phyloP scores from a whole-genome alignment of 768 basidiomycete genomes.

The Amanita rubescens region DNA sequence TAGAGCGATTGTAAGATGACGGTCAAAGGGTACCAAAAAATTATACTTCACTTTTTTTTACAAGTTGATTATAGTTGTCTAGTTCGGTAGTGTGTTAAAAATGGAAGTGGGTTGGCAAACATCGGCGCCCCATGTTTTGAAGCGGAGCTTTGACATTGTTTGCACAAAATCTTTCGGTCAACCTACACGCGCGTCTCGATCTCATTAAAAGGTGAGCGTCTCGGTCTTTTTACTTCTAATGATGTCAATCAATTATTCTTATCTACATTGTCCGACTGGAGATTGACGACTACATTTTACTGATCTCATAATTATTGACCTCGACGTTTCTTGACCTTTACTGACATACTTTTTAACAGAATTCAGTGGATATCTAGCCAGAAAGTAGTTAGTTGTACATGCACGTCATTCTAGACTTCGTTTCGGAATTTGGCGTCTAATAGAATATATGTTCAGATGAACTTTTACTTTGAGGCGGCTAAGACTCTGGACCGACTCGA shows the following conservation, averaged over 20 bases:
- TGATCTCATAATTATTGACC: conserved; percentile 20
- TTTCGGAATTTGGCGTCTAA: background rate
- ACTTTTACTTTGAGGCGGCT: conserved; percentile 92
- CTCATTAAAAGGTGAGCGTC: conserved; percentile 13
- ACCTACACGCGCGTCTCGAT: too few relatives aligned
- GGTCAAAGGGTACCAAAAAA: background rate
- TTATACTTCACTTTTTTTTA: conserved; percentile 6
- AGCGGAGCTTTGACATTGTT: conserved; percentile 28
- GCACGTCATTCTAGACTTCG: background rate
- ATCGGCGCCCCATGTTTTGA: conserved; percentile 17
- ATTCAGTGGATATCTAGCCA: background rate
- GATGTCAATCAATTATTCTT: conserved; percentile 53
- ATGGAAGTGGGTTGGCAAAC: conserved; percentile 8
- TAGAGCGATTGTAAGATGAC: background rate
- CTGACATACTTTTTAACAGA: background rate
- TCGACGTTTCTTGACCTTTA: background rate
- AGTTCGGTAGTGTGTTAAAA: conserved; percentile 4
- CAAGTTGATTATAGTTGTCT: background rate
- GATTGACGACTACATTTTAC: conserved; percentile 38
- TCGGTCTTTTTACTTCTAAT: conserved; percentile 21
- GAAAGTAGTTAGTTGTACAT: conserved; percentile 4
- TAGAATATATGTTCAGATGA: conserved; percentile 39
- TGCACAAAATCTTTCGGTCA: background rate
- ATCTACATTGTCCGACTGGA: conserved; percentile 91
- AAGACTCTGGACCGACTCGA: conserved; percentile 80